These are phyloP conservation scores for Trichophaea hybrida DNA, from an alignment of 2,329 filamentous ascomycete genomes.

Conservation along the genomic window DNA sequence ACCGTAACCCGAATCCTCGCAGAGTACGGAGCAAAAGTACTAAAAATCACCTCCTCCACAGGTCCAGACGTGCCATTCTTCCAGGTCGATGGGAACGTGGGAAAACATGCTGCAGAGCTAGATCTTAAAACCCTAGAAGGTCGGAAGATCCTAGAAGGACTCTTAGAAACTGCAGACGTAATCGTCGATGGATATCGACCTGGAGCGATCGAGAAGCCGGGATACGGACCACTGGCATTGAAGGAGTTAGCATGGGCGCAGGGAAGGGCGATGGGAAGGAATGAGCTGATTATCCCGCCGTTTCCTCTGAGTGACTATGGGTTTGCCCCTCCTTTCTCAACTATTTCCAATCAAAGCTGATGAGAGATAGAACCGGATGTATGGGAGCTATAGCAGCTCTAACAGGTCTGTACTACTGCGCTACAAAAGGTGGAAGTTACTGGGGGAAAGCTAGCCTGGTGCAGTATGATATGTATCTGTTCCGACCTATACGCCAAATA, in stretches of 20 bases:
- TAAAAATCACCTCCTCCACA: slow-evolving; percentile 34
- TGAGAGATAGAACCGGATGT: slow-evolving; percentile 32
- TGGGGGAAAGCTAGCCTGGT: slow-evolving; percentile 32
- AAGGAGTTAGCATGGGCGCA: slow-evolving; percentile 30
- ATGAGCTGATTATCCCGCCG: slow-evolving; percentile 12
- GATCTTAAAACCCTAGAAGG: slow-evolving; percentile 34
- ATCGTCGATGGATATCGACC: slow-evolving; percentile 40
- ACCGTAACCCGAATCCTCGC: slow-evolving; percentile 34
- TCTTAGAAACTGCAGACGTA: slow-evolving; percentile 39
- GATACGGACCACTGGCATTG: slow-evolving; percentile 34
- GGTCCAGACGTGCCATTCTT: slow-evolving; percentile 33
- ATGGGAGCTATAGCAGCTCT: slow-evolving; percentile 33
- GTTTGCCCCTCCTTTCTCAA: slow-evolving; percentile 35
- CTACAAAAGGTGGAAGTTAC: slow-evolving; percentile 33
- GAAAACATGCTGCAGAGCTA: slow-evolving; percentile 37
- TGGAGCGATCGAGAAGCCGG: slow-evolving; percentile 36
- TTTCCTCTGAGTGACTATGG: slow-evolving; percentile 35
- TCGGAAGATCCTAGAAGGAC: slow-evolving; percentile 30
- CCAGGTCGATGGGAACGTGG: slow-evolving; percentile 38
- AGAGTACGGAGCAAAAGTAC: slow-evolving; percentile 37
- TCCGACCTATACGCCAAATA: too few species aligned
- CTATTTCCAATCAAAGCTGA: slow-evolving; percentile 27
- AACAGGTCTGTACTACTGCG: slow-evolving; percentile 33
- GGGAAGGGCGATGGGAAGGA: not conserved
- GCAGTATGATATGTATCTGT: not conserved